A percentile compares a stretch with the other conserved stretches of the same genome.
Evolutionary conservation across 129 eudicot species (phyloP).

Genomic region (Logfia minima): DNA sequence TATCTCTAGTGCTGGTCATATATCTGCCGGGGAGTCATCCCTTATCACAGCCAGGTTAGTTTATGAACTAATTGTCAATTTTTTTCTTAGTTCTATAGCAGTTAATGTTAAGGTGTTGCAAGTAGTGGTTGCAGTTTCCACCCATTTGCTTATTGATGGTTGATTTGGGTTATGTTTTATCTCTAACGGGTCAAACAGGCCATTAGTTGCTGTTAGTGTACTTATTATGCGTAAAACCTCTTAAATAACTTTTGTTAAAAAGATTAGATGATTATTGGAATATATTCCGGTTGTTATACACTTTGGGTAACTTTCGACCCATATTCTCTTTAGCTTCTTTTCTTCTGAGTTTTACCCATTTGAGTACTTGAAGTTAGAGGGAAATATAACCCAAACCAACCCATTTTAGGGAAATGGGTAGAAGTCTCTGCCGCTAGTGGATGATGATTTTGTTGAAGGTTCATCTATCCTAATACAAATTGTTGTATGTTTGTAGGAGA

Average conservation of each 20-base stretch:
- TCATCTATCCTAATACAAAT: background rate
- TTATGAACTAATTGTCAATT: background rate
- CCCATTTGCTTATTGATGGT: too few relatives aligned
- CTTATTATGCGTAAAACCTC: too few relatives aligned
- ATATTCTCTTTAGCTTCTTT: background rate
- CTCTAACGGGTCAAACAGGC: too few relatives aligned
- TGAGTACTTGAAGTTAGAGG: background rate
- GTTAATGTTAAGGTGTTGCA: too few relatives aligned
- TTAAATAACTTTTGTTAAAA: too few relatives aligned
- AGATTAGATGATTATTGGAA: too few relatives aligned
- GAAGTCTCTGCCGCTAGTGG: background rate
- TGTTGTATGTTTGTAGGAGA: conserved; percentile 60
- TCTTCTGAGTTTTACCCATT: background rate
- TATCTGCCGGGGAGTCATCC: conserved; percentile 90
- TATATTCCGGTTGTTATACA: background rate
- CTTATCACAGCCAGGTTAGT: conserved; percentile 70
- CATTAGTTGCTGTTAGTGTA: too few relatives aligned
- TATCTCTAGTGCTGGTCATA: conserved; percentile 95
- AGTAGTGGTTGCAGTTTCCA: too few relatives aligned
- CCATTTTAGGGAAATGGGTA: background rate
- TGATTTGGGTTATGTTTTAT: too few relatives aligned
- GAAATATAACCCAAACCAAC: background rate
- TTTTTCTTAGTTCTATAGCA: too few relatives aligned
- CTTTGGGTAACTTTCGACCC: background rate
- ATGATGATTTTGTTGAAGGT: background rate